Evolutionary conservation across 495 filamentous ascomycete species (phyloP), one percentile per base, ranked within the genome.

Genomic region (Trichoderma gamsii): DNA sequence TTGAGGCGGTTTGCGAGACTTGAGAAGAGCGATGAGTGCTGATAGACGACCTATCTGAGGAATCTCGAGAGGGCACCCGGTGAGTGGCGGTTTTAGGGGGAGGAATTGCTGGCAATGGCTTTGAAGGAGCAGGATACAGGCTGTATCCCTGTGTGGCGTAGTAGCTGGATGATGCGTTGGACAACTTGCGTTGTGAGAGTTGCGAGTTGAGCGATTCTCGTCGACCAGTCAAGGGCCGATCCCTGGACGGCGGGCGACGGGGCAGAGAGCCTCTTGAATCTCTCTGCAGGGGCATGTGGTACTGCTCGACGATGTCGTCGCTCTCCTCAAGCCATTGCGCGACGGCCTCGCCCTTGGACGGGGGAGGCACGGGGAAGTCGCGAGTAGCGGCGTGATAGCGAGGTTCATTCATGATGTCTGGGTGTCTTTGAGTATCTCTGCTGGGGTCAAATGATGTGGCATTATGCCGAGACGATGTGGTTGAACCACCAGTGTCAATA

Each of bases 1-100:
- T 41, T 18, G 65, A 66, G 8, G 65, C 15, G n/a, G 65, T 66
- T 8, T 18, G 25, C 4, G 65, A 66, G 21, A 46, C n/a, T 8
- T 66, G 65, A n/a, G 65, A 66, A 41, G 44, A 66, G 21, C 65
- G 65, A 46, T 66, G 41, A 12, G 44, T 66, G 65, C 44, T 32
- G 65, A 46, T 49, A 13, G 65, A 66, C 27, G 65, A 66, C 18
- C 43, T 23, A n/a, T 66, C 65, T 21, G 65, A 66, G 1, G 65
- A 46, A 12, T 66, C 27, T 29, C 41, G 25, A 9, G 65, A 66
- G n/a, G 65, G 27, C 6, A 41, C 35, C 16, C 41, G 63, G n/a
- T 52, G 18, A 52, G 65, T 27, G 27, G 65, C 6, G 11, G 41
- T 11, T 23, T 46, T 32, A 3, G 65, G 44, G 2, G 65, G 21